Base-by-base conservation (phyloP, 108 stramenopile genomes). In the Fragilariopsis cylindrus region DNA sequence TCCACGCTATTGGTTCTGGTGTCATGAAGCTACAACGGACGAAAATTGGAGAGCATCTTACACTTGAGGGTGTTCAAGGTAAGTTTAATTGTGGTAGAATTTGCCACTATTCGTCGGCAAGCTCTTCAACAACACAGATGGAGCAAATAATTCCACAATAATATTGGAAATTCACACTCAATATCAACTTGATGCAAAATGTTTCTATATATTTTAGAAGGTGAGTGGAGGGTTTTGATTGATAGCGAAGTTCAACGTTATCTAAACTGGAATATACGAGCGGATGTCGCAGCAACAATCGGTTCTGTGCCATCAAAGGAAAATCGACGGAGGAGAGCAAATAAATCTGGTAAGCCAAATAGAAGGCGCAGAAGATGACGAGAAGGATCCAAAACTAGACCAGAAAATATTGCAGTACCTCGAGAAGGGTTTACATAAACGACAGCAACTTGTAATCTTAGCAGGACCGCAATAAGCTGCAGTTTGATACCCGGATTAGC, bases 1-100 rank as follows among this genome's bases (percentile, higher is more conserved):
- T 90, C 65, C 89, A 90, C 66, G 83, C 83, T 19, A 72, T 90
- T n/a, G 82, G 84, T 56, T 87, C 85, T 2, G 89, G 89, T 12
- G 89, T 90, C 4, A 88, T 90, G 82, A 77, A 85, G 65, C 62
- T 90, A 21, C 66, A 84, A 69, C 82, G 89, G 48, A 69, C 66
- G 4, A 57, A 60, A 53, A 80, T 90, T 42, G 89, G 89, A 46
- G 15, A 63, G 3, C 56, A 75, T 63, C 45, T 82, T 53, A 76
- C 75, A 3, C 54, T 78, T 64, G 77, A 52, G 9, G 77, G 74
- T 2, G 39, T 76, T 16, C 18, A 73, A 69, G 60, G 72, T 60
- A 60, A 16, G 57, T 57, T 56, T 11, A 19, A n/a, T 19, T 56
- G 30, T 30, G 30, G 30, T 30, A 30, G 30, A 30, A 30, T 30